Evolutionary conservation across 176 grass and related monocot genomes (phyloP).

Genomic region (Metroxylon sagu): DNA sequence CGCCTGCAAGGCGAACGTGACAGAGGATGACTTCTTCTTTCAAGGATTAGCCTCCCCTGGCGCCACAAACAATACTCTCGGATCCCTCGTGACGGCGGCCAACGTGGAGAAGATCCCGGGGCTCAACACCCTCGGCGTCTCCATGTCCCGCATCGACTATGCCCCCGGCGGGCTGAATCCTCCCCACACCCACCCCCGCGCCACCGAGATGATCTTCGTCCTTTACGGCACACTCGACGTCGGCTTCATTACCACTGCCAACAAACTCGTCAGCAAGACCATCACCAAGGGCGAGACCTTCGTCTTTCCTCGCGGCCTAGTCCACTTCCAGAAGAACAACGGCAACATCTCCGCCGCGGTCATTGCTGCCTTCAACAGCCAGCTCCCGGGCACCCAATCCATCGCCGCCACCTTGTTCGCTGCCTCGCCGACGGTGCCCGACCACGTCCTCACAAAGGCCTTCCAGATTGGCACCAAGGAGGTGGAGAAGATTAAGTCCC

Average conservation of each 20-base stretch:
- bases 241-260: conserved; percentile 64
- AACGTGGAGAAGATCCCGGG: conserved; percentile 48
- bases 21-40: conserved; percentile 65
- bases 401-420: conserved; percentile 58
- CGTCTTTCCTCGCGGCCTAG: conserved; percentile 59
- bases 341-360: conserved; percentile 25
- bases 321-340: conserved; percentile 78
- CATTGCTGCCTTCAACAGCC: conserved; percentile 70
- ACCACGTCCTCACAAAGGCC: conserved; percentile 58
- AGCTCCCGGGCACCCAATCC: conserved; percentile 55
- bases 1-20: conserved; percentile 53
- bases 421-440: conserved; percentile 27
- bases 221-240: conserved; percentile 56
- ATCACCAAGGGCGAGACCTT: conserved; percentile 48
- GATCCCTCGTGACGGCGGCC: conserved; percentile 32
- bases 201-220: conserved; percentile 72
- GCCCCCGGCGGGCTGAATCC: conserved; percentile 47
- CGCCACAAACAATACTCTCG: conserved; percentile 39
- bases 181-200: conserved; percentile 77
- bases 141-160: conserved; percentile 70
- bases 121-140: conserved; percentile 69
- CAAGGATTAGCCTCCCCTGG: conserved; percentile 25
- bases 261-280: conserved; percentile 47
- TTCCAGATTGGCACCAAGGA: conserved; percentile 28
- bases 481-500: conserved; percentile 40